Base-by-base conservation (phyloP, 805 yeast genomes). In the Wickerhamiella alocasiicola region DNA sequence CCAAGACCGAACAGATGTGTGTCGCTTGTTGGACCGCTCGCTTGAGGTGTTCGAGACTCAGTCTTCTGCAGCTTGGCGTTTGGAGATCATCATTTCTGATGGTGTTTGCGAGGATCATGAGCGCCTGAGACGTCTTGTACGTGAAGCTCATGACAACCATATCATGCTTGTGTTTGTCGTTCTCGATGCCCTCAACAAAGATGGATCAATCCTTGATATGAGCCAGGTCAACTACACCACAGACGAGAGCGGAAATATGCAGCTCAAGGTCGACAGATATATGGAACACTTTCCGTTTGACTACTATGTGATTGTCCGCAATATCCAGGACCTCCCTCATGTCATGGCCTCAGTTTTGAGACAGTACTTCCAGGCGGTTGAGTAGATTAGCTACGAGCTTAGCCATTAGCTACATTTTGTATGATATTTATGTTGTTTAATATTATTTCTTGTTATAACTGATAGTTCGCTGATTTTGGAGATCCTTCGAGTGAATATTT, bases 101-200 rank as follows among this genome's bases (percentile, higher is more conserved):
- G 99, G 99, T 62, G 83, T 91, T 36, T 85, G 96, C 56, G 99
- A 91, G 60, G 93, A 87, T 58, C 98, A 91, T 58, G 85, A 71
- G 23, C 74, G 80, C 0, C 67, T 91, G 37, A 76, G 81, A 49
- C 69, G 88, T 48, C 68, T 91, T 50, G 96, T 88, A 3, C 77
- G 98, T 52, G 74, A 74, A 49, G 97, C 97, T 1, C 71, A 94
- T 51, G 97, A 91, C 52, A 82, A 83, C 50, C 79, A 78, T 54
- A 79, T 91, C 46, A 85, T 93, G 95, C 66, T 91, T 45, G 97
- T 91, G 29, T 91, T 91, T 64, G 94, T 91, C 18, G 73, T 91
- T 24, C 77, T 93, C 39, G 97, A 91, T 60, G 95, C 96, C 15
- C 76, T 88, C 47, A 74, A 81, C 27, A 57, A 57, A 40, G 53